A percentile compares a stretch with the other conserved stretches of the same genome.
These are phyloP conservation scores for Populus tremula DNA, from an alignment of 345 rosid species.

Conservation along the genomic window DNA sequence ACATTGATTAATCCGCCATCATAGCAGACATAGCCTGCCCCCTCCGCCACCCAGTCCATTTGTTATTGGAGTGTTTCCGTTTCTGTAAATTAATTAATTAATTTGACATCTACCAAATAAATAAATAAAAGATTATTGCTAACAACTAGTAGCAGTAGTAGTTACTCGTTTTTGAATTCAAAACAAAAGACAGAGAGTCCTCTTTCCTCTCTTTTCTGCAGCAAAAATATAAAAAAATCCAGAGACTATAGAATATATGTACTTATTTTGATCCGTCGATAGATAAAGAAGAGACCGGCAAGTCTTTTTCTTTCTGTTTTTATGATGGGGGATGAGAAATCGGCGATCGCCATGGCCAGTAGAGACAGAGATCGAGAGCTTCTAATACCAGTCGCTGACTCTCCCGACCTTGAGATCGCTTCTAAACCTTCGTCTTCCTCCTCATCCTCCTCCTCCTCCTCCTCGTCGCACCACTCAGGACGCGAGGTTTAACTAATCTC, in stretches of 20 bases:
- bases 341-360: slow-evolving; percentile 55
- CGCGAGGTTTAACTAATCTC: slow-evolving; percentile 54
- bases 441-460: slow-evolving; percentile 14
- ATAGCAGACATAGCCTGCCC: neutral
- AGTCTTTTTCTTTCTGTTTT: slow-evolving; percentile 9
- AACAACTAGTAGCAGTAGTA: no score
- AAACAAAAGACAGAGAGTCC: neutral
- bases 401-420: slow-evolving; percentile 38
- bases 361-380: slow-evolving; percentile 87
- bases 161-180: neutral
- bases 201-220: neutral
- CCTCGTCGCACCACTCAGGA: slow-evolving; percentile 70
- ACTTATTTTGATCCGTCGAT: neutral
- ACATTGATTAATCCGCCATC: no score
- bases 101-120: no score
- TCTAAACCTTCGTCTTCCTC: slow-evolving; percentile 71
- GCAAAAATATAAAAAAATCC: neutral
- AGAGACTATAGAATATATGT: no score
- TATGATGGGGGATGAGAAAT: slow-evolving; percentile 75
- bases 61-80: no score
- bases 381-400: slow-evolving; percentile 72
- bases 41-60: neutral
- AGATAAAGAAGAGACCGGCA: neutral
- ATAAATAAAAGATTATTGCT: no score
- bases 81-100: no score